Base-by-base conservation (phyloP, 352 stramenopile genomes). In the Saprolegnia diclina region DNA sequence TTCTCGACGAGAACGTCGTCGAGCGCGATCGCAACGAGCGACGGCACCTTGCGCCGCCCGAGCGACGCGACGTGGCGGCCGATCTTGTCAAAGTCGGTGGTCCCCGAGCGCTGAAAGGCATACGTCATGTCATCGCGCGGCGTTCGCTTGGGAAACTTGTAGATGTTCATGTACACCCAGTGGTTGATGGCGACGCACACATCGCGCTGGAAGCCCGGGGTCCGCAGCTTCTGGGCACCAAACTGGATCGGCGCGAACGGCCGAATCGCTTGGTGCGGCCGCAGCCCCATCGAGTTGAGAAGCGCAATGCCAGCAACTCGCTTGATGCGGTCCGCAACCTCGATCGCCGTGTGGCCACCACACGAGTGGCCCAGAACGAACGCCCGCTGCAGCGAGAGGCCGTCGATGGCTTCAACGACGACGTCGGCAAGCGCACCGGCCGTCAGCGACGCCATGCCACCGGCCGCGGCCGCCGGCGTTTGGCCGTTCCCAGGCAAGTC, bases 301-400 rank as follows among this genome's bases (percentile, higher is more conserved):
- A 66, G 26, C 40, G 59, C 59, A 11, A 66, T 21, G 59, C 59
- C 59, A 22, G 7, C 22, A 16, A 66, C 40, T 5, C 7, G 5
- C n/a, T 29, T 10, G 16, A 29, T 29, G 10, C n/a, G 11, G 40
- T n/a, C 24, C 1, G 59, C 59, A 9, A 56, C 37, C 32, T 66
- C 18, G 24, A 66, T 55, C n/a, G 59, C 59, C 4, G 32, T 54
- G n/a, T 50, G 35, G n/a, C 59, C 59, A 24, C 59, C 59, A 5
- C 32, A 54, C n/a, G 59, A 66, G n/a, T 66, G 59, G 11, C 59
- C 59, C 4, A 66, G 35, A 6, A 66, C 16, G 26, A 56, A 66
- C 10, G 40, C 10, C 16, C 59, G 59, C 16, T 54, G 9, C 11
- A 24, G 45, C 45, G 21, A 6, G 24, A 66, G 40, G 29, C 24